Base-by-base conservation (phyloP, 1,284 basidiomycete genomes). In the Inonotus obliquus region DNA sequence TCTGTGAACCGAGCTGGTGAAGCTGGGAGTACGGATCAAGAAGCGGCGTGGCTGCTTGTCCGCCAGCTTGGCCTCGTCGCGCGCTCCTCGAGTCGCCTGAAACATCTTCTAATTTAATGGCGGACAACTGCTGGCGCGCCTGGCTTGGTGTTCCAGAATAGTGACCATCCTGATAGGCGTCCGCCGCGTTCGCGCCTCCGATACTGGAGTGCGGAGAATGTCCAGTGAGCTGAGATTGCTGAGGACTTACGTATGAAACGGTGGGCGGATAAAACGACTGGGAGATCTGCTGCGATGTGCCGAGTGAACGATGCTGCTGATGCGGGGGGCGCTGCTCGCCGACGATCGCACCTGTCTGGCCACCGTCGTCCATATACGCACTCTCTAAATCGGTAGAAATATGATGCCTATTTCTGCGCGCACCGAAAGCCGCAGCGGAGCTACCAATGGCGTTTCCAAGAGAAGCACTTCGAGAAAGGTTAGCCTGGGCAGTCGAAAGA, bases 341-440 rank as follows among this genome's bases (percentile, higher is more conserved):
- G 17, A 45, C 41, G 45, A 25, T 35, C 48, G 37, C 39, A 41
- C 45, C 23, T 7, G 25, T 27, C 25, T 61, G 60, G 25, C 44
- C 23, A 32, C 49, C 39, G 67, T 77, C 74, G 63, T 69, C 65
- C 66, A 79, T 76, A 52, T 73, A 86, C 61, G 85, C 84, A 60
- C 83, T 81, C 69, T 91, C 89, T 51, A 90, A 74, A 76, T 91
- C 88, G 67, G 89, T 87, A 57, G 77, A 78, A 63, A 81, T 81
- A 71, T 83, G 83, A 67, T 84, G 84, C 60, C 84, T 79, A 64
- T 83, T 78, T 51, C 71, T 66, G 63, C 79, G 79, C 71, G 76
- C 76, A 72, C 70, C 72, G 39, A 63, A 60, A 11, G 14, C 56
- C 73, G 69, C 73, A 71, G 65, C 76, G 69, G 74, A 75, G 66